Base-by-base conservation (phyloP, 371 early-diverging fungal genomes). In the Zychaea mexicana region DNA sequence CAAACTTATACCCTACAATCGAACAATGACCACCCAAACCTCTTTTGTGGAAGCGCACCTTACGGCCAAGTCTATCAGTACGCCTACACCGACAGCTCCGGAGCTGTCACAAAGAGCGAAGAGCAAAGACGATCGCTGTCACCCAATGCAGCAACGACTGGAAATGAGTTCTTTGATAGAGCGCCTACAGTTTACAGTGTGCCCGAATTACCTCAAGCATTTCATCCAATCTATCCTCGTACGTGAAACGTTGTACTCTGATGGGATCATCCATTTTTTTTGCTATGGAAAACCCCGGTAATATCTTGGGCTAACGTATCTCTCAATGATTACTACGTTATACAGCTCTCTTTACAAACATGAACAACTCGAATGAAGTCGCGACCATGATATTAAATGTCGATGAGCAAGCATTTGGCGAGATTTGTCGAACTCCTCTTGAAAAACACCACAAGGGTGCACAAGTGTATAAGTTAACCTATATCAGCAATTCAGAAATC, bases 91-190 rank as follows among this genome's bases (percentile, higher is more conserved):
- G 65, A 69, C 36, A 67, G 64, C 10, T 57, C 52, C 1, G 67
- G 67, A 8, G 47, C 47, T 5, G 45, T 59, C 8, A 22, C 49
- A 9, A 56, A 52, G 28, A 58, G 69, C n/a, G 78, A 81, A 54
- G 24, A 64, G 0, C 59, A 69, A 13, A 67, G 60, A 3, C 80
- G 84, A 57, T 69, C 76, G 15, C 64, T 84, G 5, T 68, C 78
- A 13, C 36, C 60, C 2, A 79, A 77, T 15, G 70, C 69, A 6
- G 60, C 70, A 10, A 49, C 72, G 19, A 84, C 83, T 10, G 82
- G 82, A 38, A 84, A 85, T 59, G 86, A 86, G 45, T 84, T 83
- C 60, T 86, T 82, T 66, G 78, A 71, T 55, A 81, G 84, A 30
- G 53, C 73, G 12, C 73, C 72, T 24, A 79, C 82, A 7, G 55